Base-by-base conservation (phyloP, 768 basidiomycete species). In the Pleurotus eryngii region DNA sequence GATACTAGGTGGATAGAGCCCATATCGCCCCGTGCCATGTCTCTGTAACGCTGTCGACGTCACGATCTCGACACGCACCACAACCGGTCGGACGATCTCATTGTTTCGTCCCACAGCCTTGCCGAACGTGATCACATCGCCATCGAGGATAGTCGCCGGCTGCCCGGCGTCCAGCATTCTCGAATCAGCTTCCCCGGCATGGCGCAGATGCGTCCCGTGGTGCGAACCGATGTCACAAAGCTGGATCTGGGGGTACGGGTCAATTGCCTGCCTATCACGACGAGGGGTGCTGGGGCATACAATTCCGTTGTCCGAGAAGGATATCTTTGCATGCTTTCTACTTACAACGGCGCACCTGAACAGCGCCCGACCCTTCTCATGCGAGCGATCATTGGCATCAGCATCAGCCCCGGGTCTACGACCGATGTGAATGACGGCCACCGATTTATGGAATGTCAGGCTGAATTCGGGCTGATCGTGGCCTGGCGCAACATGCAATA, bases 291-390 rank as follows among this genome's bases (percentile, higher is more conserved):
- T 35, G 30, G 1, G 30, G 30, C 30, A 35, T 79, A 90, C 89
- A 74, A 81, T 79, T 46, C 89, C 87, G 60, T 77, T 80, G 63
- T 89, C 85, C 4, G 85, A 77, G 68, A 91, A 86, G 18, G 80
- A 77, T 59, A 92, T 84, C 77, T 84, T 89, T 57, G 90, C 89
- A 73, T 92, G 90, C 65, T 74, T 81, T 22, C 90, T 81, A 68
- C 87, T 90, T 61, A 92, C 86, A 46, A 92, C 90, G 27, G 88
- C 85, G 65, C 90, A 91, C 49, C 83, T 72, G 61, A 91, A 91
- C 69, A 84, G 79, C 14, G 83, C 87, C 57, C 76, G 77, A 55
- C 78, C 76, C 49, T 68, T 67, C 22, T 65, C 48, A 70, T 66
- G 69, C 74, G 69, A 60, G 71, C 67, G 57, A 51, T 56, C 49